Evolutionary conservation across 1,139 yeast genomes (phyloP).

Genomic region (Hyphopichia wangnamkhiaoensis): DNA sequence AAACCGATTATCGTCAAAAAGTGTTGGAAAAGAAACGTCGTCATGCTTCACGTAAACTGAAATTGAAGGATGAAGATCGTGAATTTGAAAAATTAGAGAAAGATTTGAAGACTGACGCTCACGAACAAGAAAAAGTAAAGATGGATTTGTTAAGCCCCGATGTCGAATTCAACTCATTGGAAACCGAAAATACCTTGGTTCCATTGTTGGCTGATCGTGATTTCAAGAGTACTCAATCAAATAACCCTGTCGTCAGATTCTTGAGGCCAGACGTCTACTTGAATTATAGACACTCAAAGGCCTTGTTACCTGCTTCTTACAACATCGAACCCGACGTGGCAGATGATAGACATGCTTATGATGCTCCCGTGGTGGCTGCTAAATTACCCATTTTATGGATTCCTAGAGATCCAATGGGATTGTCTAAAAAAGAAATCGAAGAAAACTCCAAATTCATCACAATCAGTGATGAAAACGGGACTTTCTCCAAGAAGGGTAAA

Average conservation of each 20-base stretch:
- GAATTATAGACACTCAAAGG: conserved; percentile 55
- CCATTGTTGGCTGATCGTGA: conserved; percentile 60
- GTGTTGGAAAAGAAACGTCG: conserved; percentile 22
- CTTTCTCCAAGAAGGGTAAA: conserved; percentile 59
- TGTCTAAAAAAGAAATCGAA: conserved; percentile 61
- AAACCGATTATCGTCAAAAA: conserved; percentile 36
- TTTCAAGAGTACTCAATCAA: conserved; percentile 29
- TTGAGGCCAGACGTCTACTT: conserved; percentile 66
- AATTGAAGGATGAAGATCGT: conserved; percentile 17
- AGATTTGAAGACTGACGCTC: conserved; percentile 9
- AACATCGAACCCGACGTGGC: conserved; percentile 27
- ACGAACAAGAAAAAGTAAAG: conserved; percentile 19
- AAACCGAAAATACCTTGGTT: conserved; percentile 19
- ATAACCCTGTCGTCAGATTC: conserved; percentile 45
- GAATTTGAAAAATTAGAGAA: conserved; percentile 9
- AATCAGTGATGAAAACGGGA: conserved; percentile 68
- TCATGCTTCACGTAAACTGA: conserved; percentile 11
- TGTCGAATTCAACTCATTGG: conserved; percentile 4
- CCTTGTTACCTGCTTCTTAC: conserved; percentile 53
- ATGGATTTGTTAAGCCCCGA: conserved; percentile 24
- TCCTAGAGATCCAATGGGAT: conserved; percentile 82
- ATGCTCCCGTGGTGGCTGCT: conserved; percentile 69
- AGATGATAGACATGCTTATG: conserved; percentile 51
- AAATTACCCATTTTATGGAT: conserved; percentile 80
- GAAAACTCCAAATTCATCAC: conserved; percentile 44